Evolutionary conservation across 257 asterid species (phyloP), one percentile per base, ranked within the genome.

Genomic region (Penstemon davidsonii): DNA sequence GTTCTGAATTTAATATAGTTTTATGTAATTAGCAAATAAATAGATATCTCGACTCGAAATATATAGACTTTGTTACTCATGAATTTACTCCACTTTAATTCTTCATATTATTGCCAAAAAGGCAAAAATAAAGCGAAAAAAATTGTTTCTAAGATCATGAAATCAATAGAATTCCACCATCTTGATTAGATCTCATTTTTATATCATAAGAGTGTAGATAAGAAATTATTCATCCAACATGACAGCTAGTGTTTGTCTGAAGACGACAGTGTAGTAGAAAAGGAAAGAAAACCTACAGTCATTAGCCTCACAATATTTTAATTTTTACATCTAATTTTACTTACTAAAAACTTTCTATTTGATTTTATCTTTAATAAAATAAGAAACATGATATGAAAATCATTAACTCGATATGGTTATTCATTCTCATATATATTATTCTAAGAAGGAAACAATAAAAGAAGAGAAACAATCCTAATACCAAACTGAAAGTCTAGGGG

Each of bases 101-200:
- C 50, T 68, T 43, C 37, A 66, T 13, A 66, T 55, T 42, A 39
- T 62, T 66, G 66, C 42, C 6, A 40, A 47, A 39, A 60, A 47
- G 73, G 59, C 62, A 38, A 51, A 60, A 73, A 73, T 59, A 61
- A 62, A 36, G 43, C 66, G 60, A 66, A 57, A 54, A 54, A 36
- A 7, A 5, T 7, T 55, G 60, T 54, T n/a, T 43, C 19, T 13
- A 4, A 7, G 42, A 19, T 61, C 56, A 75, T 19, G 53, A 71
- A 51, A 53, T 64, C 55, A 33, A 64, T 13, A 7, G 7, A 52
- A 33, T 37, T 43, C 55, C 55, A 19, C 13, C 72, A n/a, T 42
- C 50, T 65, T 50, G 68, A 42, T 52, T 57, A 68, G 43, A 4
- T 47, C 5, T 62, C 65, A 70, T 75, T 66, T 62, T 41, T 39